These are phyloP conservation scores for Clonostachys byssicola DNA, from an alignment of 2,329 filamentous ascomycete genomes.

Conservation along the genomic window DNA sequence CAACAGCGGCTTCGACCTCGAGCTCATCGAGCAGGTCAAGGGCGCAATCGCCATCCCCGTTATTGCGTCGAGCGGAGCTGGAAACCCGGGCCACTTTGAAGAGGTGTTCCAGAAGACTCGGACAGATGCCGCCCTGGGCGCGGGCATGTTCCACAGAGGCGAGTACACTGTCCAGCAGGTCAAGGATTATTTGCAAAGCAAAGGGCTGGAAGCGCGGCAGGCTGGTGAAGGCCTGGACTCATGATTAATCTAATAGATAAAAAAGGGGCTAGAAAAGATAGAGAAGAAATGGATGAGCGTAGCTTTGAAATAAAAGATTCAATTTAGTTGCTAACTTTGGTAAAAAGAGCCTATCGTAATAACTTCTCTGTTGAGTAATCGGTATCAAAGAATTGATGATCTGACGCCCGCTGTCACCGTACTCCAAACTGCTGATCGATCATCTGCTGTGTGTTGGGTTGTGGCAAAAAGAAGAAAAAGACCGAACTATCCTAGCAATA, in stretches of 20 bases:
- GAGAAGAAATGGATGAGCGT: slow-evolving; percentile 3
- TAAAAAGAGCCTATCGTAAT: background rate
- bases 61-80: slow-evolving; percentile 90
- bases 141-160: slow-evolving; percentile 94
- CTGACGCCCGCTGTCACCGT: no score
- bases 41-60: slow-evolving; percentile 84
- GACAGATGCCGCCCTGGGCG: slow-evolving; percentile 89
- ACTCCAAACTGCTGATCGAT: background rate
- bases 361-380: no score
- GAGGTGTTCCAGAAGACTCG: slow-evolving; percentile 84
- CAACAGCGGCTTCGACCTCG: slow-evolving; percentile 90
- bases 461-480: background rate
- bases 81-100: slow-evolving; percentile 80
- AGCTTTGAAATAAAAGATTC: background rate
- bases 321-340: background rate
- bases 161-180: slow-evolving; percentile 95
- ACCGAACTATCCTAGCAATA: background rate
- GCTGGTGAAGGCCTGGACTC: slow-evolving; percentile 50
- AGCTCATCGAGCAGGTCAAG: slow-evolving; percentile 88
- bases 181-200: slow-evolving; percentile 72
- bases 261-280: background rate
- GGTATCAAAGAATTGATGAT: no score
- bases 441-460: background rate
- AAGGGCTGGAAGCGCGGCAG: slow-evolving; percentile 73
- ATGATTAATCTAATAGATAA: background rate